Evolutionary conservation across 1,284 basidiomycete genomes (phyloP).

Genomic region (Ustilago tritici): DNA sequence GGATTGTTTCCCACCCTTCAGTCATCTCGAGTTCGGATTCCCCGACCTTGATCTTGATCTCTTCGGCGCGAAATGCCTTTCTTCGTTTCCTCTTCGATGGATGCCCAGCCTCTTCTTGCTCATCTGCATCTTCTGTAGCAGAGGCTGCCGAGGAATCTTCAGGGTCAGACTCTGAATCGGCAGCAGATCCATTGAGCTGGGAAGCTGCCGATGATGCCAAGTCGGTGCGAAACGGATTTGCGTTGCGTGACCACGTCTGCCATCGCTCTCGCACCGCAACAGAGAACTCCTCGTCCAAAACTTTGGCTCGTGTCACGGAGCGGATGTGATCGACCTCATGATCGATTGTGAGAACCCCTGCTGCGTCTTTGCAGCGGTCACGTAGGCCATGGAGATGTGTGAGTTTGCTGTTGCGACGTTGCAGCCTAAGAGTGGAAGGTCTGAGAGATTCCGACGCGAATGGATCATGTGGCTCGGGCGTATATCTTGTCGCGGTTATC

Average conservation of each 20-base stretch:
- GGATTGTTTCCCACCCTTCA: constrained; percentile 23
- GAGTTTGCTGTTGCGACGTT: constrained; percentile 28
- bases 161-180: constrained; percentile 14
- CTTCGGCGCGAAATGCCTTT: neutral
- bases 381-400: constrained; percentile 10
- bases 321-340: constrained; percentile 29
- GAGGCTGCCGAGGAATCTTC: constrained; percentile 14
- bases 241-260: constrained; percentile 47
- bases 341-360: constrained; percentile 22
- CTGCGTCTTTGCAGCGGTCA: constrained; percentile 6
- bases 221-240: constrained; percentile 34
- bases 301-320: constrained; percentile 16
- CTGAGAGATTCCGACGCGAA: constrained; percentile 35
- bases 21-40: constrained; percentile 9
- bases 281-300: constrained; percentile 42
- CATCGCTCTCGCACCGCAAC: constrained; percentile 43
- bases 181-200: constrained; percentile 7
- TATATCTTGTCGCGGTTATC: neutral
- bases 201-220: constrained; percentile 34
- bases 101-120: constrained; percentile 7
- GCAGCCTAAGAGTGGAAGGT: constrained; percentile 12
- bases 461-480: neutral
- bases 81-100: constrained; percentile 22
- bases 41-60: constrained; percentile 2
- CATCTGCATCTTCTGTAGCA: constrained; percentile 10